phyloP scores from a whole-genome alignment of 257 asterid species.

The Penstemon newberryi region DNA sequence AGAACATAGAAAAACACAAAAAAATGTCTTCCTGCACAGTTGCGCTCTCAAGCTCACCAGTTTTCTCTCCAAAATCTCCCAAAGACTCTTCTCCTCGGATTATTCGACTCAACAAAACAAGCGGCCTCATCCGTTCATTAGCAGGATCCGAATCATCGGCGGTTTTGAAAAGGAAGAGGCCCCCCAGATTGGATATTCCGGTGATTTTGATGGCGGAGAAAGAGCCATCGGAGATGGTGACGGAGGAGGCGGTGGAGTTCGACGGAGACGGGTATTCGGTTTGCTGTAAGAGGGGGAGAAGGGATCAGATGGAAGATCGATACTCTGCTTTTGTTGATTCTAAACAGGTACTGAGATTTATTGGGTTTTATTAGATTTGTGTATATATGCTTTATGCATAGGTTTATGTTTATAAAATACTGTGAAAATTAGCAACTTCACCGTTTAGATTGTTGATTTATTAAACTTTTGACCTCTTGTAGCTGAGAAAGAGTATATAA shows the following conservation, averaged over 20 bases:
- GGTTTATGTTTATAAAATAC: no score
- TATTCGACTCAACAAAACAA: conserved; percentile 22
- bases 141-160: conserved; percentile 27
- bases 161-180: conserved; percentile 73
- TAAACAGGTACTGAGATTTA: conserved; percentile 45
- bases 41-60: conserved; percentile 44
- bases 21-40: conserved; percentile 16
- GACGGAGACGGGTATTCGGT: conserved; percentile 67
- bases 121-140: conserved; percentile 13
- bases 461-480: not conserved
- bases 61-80: conserved; percentile 53
- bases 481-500: not conserved
- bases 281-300: conserved; percentile 69
- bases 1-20: no score
- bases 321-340: conserved; percentile 58
- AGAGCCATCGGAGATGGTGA: conserved; percentile 33
- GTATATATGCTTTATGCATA: no score
- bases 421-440: no score
- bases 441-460: not conserved
- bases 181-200: conserved; percentile 61
- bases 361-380: not conserved
- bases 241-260: conserved; percentile 51
- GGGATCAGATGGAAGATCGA: conserved; percentile 79
- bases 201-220: conserved; percentile 27
- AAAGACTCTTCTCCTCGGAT: conserved; percentile 40